phyloP scores from a whole-genome alignment of 2,329 filamentous ascomycete species.

The Penicillium capsulatum region DNA sequence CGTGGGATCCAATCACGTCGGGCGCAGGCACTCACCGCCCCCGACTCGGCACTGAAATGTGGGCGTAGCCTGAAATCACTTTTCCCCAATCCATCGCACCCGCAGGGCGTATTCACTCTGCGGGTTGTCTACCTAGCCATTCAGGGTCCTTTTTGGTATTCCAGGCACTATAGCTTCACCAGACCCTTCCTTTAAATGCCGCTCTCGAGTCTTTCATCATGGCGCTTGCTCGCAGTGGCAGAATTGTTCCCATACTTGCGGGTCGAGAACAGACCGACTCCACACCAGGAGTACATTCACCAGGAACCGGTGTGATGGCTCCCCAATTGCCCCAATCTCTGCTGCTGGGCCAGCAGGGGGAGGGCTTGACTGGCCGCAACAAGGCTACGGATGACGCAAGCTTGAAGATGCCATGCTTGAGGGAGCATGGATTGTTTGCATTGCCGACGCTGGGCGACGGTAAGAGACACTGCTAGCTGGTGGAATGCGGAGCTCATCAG shows the following conservation, averaged over 20 bases:
- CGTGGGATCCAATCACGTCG: slow-evolving; percentile 19
- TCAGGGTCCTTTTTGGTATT: background rate
- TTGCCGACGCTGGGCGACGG: slow-evolving; percentile 59
- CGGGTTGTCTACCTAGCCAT: slow-evolving; percentile 15
- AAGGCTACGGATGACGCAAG: slow-evolving; percentile 23
- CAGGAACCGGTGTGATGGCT: slow-evolving; percentile 7
- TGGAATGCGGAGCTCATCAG: slow-evolving; percentile 4
- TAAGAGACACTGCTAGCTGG: slow-evolving; percentile 38
- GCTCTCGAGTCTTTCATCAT: slow-evolving; percentile 34
- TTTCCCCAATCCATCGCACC: slow-evolving; percentile 23
- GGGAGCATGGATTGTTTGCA: slow-evolving; percentile 55
- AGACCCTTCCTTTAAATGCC: slow-evolving; percentile 29
- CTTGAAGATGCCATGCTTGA: slow-evolving; percentile 46
- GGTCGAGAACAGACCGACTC: slow-evolving; percentile 19
- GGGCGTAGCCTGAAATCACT: slow-evolving; percentile 16
- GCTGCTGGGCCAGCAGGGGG: slow-evolving; percentile 17
- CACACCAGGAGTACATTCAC: slow-evolving; percentile 14
- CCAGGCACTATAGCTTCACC: background rate
- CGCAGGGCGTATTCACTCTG: slow-evolving; percentile 24
- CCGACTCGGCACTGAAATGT: slow-evolving; percentile 17
- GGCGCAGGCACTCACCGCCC: slow-evolving; percentile 15
- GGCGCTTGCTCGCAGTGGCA: slow-evolving; percentile 38
- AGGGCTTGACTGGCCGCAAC: slow-evolving; percentile 8
- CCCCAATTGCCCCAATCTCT: background rate
- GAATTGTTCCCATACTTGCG: slow-evolving; percentile 43